Evolutionary conservation across 306 rosid species (phyloP), one percentile per base, ranked within the genome.

Genomic region (Acacia crassicarpa): DNA sequence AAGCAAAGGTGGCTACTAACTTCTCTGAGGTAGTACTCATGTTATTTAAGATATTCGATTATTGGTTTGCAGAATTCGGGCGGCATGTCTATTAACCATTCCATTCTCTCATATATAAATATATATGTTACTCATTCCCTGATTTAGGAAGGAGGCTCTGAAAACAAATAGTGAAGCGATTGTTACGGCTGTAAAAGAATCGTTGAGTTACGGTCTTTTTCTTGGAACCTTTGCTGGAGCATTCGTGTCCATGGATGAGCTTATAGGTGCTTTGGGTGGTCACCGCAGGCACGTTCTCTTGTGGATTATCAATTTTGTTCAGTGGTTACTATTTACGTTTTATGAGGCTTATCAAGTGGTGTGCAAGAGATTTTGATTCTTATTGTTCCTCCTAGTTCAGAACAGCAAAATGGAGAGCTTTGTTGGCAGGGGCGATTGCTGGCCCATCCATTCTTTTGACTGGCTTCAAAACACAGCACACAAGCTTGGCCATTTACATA

Each of bases 361-460:
- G 77, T 35, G 35, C 12, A 35, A 11, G 35, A 23, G 72, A 65
- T 79, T 76, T 15, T 75, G 76, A 80, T 81, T 40, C 4, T 41
- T 45, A 67, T 44, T 63, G 13, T 20, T 46, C 45, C 40, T 84
- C 83, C 77, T 84, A 83, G 87, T 79, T 88, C 95, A 88, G 95
- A 87, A 91, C 95, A 72, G 93, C 87, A 23, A 87, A 77, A 61
- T 91, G 95, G 95, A 85, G 95, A 86, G 89, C 93, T 85, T 63
- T 91, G 69, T 6, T 82, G 41, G 95, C 93, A 20, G 95, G 95
- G 75, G 92, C 87, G 35, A 75, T 91, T 69, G 93, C 95, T 16
- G 95, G 93, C 51, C 91, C 93, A 0, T 91, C 92, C 11, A 88
- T 91, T 85, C 92, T 91, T 75, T 87, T 89, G 71, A 89, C 92